Evolutionary conservation across 2,329 filamentous ascomycete species (phyloP).

Genomic region (Aspergillus ochraceus): DNA sequence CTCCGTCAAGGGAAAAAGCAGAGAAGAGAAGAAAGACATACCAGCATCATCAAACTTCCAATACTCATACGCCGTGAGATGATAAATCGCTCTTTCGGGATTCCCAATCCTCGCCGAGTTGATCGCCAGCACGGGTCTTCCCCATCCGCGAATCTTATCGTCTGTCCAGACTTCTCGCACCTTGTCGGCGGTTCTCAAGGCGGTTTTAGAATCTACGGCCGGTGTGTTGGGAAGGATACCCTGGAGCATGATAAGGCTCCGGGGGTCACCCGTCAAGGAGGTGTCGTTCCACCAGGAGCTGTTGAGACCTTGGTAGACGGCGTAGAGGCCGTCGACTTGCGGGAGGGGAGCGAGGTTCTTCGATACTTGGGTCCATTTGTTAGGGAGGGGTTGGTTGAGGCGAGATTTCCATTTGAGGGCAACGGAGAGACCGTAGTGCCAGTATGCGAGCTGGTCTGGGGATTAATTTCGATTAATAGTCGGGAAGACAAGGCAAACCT

Average conservation of each 20-base stretch:
- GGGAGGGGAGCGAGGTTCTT: constrained; percentile 9
- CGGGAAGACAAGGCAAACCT: background rate
- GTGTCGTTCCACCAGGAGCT: constrained; percentile 14
- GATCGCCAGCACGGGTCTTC: constrained; percentile 15
- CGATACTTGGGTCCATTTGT: constrained; percentile 6
- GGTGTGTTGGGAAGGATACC: constrained; percentile 14
- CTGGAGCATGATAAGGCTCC: constrained; percentile 17
- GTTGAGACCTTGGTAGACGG: constrained; percentile 15
- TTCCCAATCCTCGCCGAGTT: constrained; percentile 14
- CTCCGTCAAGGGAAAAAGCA: background rate
- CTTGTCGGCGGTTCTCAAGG: constrained; percentile 11
- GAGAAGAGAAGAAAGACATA: background rate
- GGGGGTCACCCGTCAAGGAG: constrained; percentile 10
- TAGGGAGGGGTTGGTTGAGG: constrained; percentile 4
- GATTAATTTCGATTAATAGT: background rate
- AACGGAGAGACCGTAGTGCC: constrained; percentile 13
- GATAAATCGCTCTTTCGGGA: constrained; percentile 8
- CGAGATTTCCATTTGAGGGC: constrained; percentile 11
- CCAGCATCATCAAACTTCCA: constrained; percentile 19
- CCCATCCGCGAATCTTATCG: constrained; percentile 16
- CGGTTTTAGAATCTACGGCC: constrained; percentile 4
- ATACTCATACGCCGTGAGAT: constrained; percentile 14
- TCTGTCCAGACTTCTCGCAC: constrained; percentile 14
- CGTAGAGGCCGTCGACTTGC: constrained; percentile 7
- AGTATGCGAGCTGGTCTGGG: constrained; percentile 12